phyloP scores from a whole-genome alignment of 257 asterid species.

The Echium plantagineum region DNA sequence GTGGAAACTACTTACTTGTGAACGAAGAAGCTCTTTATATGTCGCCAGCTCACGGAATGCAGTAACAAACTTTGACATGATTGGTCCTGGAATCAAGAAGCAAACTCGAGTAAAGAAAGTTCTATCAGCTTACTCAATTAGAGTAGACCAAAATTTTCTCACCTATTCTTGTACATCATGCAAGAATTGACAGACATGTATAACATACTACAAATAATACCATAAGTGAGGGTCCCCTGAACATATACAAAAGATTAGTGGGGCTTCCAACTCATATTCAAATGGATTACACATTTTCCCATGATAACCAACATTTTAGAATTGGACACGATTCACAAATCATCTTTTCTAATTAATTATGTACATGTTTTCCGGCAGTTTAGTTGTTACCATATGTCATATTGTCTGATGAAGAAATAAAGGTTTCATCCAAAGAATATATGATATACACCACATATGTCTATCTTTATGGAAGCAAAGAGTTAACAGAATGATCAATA shows the following conservation, averaged over 20 bases:
- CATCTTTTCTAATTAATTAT: too few relatives aligned
- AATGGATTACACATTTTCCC: too few relatives aligned
- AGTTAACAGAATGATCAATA: constrained; percentile 3
- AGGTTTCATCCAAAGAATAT: background rate
- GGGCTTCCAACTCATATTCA: too few relatives aligned
- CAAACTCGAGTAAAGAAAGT: constrained; percentile 12
- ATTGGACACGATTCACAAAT: too few relatives aligned
- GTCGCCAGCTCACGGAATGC: constrained; percentile 79
- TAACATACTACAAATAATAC: too few relatives aligned
- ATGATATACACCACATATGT: background rate
- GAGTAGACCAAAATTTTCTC: too few relatives aligned
- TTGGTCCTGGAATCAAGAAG: constrained; percentile 54
- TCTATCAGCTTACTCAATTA: background rate
- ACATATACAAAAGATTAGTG: too few relatives aligned
- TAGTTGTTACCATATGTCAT: background rate
- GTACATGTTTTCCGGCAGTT: background rate
- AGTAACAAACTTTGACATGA: constrained; percentile 62
- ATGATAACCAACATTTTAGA: too few relatives aligned
- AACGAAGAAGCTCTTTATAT: constrained; percentile 92
- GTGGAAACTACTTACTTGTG: constrained; percentile 53
- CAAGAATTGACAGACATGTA: too few relatives aligned
- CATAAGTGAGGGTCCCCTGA: too few relatives aligned
- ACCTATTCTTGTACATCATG: too few relatives aligned
- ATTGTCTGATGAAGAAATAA: background rate
- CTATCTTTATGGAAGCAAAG: background rate